Evolutionary conservation across 1,284 basidiomycete species (phyloP).

Genomic region (Psilocybe mexicana): DNA sequence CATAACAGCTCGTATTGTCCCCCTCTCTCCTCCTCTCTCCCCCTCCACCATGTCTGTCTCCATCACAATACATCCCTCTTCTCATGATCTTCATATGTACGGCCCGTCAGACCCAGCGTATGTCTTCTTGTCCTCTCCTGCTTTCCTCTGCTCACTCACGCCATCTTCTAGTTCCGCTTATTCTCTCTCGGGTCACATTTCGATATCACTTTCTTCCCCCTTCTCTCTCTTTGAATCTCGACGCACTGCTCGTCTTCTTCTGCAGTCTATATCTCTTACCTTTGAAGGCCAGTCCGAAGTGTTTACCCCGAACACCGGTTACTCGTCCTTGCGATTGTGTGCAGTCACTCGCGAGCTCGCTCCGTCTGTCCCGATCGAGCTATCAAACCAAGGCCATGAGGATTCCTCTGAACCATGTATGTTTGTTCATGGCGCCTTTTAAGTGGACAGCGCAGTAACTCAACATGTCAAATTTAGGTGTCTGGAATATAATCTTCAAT

Average conservation of each 20-base stretch:
- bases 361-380: constrained; percentile 50
- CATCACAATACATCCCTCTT: constrained; percentile 58
- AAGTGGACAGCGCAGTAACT: constrained; percentile 10
- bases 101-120: constrained; percentile 67
- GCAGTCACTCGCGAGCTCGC: constrained; percentile 64
- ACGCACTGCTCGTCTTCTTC: constrained; percentile 48
- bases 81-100: constrained; percentile 60
- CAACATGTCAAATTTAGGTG: constrained; percentile 30
- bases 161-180: constrained; percentile 61
- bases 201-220: constrained; percentile 54
- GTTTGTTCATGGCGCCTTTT: constrained; percentile 20
- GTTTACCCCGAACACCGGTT: constrained; percentile 57
- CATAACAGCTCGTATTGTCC: constrained; percentile 14
- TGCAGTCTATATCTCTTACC: constrained; percentile 67
- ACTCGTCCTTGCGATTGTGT: constrained; percentile 64
- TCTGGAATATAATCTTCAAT: constrained; percentile 74
- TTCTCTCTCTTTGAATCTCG: constrained; percentile 51
- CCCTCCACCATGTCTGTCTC: constrained; percentile 55
- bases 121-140: constrained; percentile 30
- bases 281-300: constrained; percentile 80
- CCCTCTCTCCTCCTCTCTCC: constrained; percentile 11
- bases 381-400: constrained; percentile 63
- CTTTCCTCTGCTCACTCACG: background rate
- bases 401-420: constrained; percentile 50
- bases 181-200: constrained; percentile 74